Base-by-base conservation (phyloP, 495 filamentous ascomycete species). In the Xylaria telfairii region DNA sequence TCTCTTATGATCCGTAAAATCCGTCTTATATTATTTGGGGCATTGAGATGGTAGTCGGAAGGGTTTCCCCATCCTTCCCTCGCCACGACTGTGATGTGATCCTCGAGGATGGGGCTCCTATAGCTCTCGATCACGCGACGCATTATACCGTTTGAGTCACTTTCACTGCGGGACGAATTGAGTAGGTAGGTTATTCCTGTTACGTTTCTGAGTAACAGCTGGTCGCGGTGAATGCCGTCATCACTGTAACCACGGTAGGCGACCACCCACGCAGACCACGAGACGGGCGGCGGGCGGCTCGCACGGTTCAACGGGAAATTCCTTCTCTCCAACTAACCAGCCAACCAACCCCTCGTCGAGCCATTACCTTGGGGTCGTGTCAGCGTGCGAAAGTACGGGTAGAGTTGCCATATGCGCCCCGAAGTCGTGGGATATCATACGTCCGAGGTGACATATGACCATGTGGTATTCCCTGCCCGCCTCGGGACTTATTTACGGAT, bases 291-390 rank as follows among this genome's bases (percentile, higher is more conserved):
- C 34, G 49, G 34, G 56, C 56, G 32, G 56, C 19, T 64, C 41
- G 61, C 39, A 64, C 41, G 61, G 61, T 28, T 46, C 61, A 64
- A 41, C 61, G 61, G 61, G 12, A 64, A 64, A 64, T 64, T 64
- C 61, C 61, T 47, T 28, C 39, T 9, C 12, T 57, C 24, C 7
- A 32, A 30, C n/a, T n/a, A n/a, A n/a, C n/a, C n/a, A n/a, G n/a
- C n/a, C n/a, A n/a, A n/a, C 6, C 6, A 4, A 1, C 41, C 10
- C 12, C 30, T 34, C 54, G 7, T 37, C 32, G 56, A 37, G 2
- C 39, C 37, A 42, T 17, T 63, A 7, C 24, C 61, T 41, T 32
- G 24, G 61, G 32, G 24, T 63, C 56, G 32, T 9, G 56, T 39
- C n/a, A 60, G 37, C 37, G 37, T 61, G 26, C 37, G 59, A 15